Conservation (phyloP, 192 early-diverging fungal genomes). For the Coemansia sp. region DNA sequence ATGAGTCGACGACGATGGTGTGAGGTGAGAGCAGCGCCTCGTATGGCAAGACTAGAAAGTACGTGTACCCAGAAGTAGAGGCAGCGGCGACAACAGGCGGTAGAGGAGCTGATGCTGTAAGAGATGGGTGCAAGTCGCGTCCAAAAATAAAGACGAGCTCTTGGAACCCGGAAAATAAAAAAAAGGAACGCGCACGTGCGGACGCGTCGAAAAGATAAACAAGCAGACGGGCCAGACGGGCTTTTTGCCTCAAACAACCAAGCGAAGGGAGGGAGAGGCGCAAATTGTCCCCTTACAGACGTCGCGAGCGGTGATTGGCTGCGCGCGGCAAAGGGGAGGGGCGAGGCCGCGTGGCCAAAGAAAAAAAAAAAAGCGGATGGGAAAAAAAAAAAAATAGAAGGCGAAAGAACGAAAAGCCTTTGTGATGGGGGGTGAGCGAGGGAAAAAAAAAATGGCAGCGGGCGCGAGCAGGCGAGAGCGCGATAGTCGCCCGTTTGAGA, state of each 20-base stretch:
- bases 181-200: background rate
- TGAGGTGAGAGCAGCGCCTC: background rate
- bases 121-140: background rate
- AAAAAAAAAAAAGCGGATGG: background rate
- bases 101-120: background rate
- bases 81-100: too few relatives aligned
- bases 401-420: too few relatives aligned
- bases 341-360: background rate
- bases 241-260: background rate
- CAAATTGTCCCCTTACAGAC: background rate
- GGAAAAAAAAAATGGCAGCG: background rate
- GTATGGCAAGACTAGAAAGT: background rate
- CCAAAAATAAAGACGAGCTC: background rate
- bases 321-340: background rate
- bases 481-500: background rate
- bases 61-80: too few relatives aligned
- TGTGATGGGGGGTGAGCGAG: background rate
- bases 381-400: slow-evolving; percentile 7
- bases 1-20: slow-evolving; percentile 3
- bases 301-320: slow-evolving; percentile 24
- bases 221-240: background rate
- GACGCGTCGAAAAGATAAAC: slow-evolving; percentile 6
- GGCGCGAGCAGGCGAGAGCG: background rate
- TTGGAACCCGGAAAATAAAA: too few relatives aligned
- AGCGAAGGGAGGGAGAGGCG: background rate